Percentiles rank a stretch among this genome's conserved stretches.
Evolutionary conservation across 1,284 basidiomycete genomes (phyloP).

Genomic region (Trichosporon inkin): DNA sequence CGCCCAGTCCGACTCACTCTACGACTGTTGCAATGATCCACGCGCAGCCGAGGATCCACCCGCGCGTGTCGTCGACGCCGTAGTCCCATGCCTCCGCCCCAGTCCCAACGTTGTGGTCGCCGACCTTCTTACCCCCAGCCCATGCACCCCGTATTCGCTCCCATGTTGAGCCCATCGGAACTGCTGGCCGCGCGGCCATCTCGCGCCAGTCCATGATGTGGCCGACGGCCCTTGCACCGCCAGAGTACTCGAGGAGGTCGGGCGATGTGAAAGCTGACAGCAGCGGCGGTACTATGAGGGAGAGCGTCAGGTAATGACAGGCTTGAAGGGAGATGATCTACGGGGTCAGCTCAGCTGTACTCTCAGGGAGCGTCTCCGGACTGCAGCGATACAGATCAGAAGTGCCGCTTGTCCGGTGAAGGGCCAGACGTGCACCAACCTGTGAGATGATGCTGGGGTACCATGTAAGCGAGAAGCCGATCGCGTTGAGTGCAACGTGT

Average conservation of each 20-base stretch:
- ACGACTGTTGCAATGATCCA: slow-evolving; percentile 74
- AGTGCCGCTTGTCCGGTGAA: not conserved
- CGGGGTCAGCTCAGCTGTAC: not conserved
- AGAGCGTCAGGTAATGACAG: slow-evolving; percentile 83
- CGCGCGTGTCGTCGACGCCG: slow-evolving; percentile 65
- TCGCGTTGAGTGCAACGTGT: not conserved
- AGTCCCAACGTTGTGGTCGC: slow-evolving; percentile 17
- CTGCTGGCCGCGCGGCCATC: slow-evolving; percentile 75
- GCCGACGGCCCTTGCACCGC: slow-evolving; percentile 45
- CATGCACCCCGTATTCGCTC: slow-evolving; percentile 51
- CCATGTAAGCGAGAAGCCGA: slow-evolving; percentile 15
- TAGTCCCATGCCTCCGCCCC: slow-evolving; percentile 49
- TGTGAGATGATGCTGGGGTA: slow-evolving; percentile 48
- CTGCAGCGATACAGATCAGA: too few species aligned
- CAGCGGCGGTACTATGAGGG: slow-evolving; percentile 74
- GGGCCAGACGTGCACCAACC: slow-evolving; percentile 25
- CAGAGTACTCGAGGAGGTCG: slow-evolving; percentile 72
- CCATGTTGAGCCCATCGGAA: slow-evolving; percentile 56
- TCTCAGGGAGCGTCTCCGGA: too few species aligned
- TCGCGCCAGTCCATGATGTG: slow-evolving; percentile 92
- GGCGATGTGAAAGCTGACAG: slow-evolving; percentile 70
- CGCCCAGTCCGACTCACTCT: slow-evolving; percentile 60
- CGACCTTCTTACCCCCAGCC: slow-evolving; percentile 47
- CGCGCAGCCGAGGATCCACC: slow-evolving; percentile 78
- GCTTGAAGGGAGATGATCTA: slow-evolving; percentile 90